Evolutionary conservation across 805 yeast species (phyloP).

Genomic region (Pichia phayaonensis): DNA sequence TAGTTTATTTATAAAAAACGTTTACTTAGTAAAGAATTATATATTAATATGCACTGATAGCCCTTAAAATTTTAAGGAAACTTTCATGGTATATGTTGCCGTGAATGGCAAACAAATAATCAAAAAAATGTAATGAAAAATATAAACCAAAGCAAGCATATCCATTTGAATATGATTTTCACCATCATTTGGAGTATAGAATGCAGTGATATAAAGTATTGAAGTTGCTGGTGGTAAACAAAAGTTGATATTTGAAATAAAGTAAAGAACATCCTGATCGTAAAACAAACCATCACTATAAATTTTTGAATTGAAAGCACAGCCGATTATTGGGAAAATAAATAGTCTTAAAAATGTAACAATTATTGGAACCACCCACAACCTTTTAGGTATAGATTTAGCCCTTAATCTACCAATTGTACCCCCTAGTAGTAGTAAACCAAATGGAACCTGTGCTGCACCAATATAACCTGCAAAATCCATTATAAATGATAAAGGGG

Average conservation of each 20-base stretch:
- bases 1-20: neutral
- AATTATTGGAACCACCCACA: constrained; percentile 56
- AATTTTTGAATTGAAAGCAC: constrained; percentile 57
- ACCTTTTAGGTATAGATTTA: constrained; percentile 54
- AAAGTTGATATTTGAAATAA: constrained; percentile 66
- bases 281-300: constrained; percentile 57
- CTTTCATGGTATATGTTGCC: constrained; percentile 59
- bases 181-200: constrained; percentile 61
- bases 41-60: neutral
- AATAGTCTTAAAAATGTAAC: constrained; percentile 54
- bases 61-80: constrained; percentile 32
- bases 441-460: constrained; percentile 82
- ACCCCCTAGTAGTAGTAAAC: constrained; percentile 76
- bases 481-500: constrained; percentile 79
- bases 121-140: constrained; percentile 65
- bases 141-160: constrained; percentile 67
- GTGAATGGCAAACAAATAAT: constrained; percentile 67
- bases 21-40: neutral
- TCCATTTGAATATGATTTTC: constrained; percentile 65
- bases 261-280: constrained; percentile 51
- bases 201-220: constrained; percentile 81
- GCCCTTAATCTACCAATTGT: constrained; percentile 73
- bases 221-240: constrained; percentile 87
- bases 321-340: constrained; percentile 73
- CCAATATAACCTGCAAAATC: constrained; percentile 77